These are phyloP conservation scores for Ceratocystis albifundus DNA, from an alignment of 2,329 filamentous ascomycete species.

Conservation along the genomic window DNA sequence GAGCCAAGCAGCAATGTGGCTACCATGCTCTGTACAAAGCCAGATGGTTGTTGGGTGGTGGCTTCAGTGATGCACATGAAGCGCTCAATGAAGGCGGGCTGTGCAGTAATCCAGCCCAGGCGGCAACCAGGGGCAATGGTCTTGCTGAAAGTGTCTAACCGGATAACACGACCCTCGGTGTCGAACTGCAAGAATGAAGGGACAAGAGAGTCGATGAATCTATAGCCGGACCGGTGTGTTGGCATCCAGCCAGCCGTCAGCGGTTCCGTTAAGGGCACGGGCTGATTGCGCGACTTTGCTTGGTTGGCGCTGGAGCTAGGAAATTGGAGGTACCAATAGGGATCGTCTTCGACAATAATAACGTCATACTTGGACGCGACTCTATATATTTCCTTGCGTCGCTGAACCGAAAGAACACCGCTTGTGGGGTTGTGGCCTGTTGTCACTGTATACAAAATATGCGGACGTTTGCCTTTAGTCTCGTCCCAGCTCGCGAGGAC, in stretches of 20 bases:
- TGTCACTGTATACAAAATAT: slow-evolving; percentile 81
- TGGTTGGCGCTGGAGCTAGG: slow-evolving; percentile 52
- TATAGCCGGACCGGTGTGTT: slow-evolving; percentile 47
- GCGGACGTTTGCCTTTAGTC: slow-evolving; percentile 60
- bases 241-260: slow-evolving; percentile 27
- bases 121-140: slow-evolving; percentile 82
- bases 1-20: slow-evolving; percentile 66
- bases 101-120: slow-evolving; percentile 80
- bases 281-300: slow-evolving; percentile 38
- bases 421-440: slow-evolving; percentile 78
- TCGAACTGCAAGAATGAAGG: slow-evolving; percentile 77
- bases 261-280: slow-evolving; percentile 29
- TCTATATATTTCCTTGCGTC: slow-evolving; percentile 67
- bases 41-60: slow-evolving; percentile 71
- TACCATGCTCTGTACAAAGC: slow-evolving; percentile 78
- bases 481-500: slow-evolving; percentile 75
- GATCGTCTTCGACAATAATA: slow-evolving; percentile 86
- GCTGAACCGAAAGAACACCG: slow-evolving; percentile 58
- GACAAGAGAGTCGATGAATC: slow-evolving; percentile 70
- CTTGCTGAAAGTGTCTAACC: slow-evolving; percentile 89
- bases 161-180: slow-evolving; percentile 72
- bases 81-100: slow-evolving; percentile 66
- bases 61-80: slow-evolving; percentile 58
- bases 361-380: slow-evolving; percentile 76
- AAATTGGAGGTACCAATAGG: slow-evolving; percentile 91